phyloP scores from a whole-genome alignment of 2,329 filamentous ascomycete genomes.

The Hyphodiscus sp. region DNA sequence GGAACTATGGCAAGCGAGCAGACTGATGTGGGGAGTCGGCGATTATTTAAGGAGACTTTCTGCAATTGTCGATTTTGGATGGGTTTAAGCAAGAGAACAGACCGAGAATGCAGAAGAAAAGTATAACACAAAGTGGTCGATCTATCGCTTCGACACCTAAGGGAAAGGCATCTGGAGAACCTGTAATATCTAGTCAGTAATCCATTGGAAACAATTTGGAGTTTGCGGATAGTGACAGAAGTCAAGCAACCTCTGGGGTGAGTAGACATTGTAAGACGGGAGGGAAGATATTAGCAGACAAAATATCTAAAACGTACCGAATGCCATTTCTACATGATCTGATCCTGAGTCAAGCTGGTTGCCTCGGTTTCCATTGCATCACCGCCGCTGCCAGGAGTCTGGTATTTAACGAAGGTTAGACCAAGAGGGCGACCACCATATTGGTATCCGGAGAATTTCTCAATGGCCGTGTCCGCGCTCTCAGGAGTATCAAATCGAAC shows the following conservation, averaged over 20 bases:
- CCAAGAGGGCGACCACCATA: constrained; percentile 93
- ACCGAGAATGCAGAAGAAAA: neutral
- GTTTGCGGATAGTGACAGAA: too few relatives aligned
- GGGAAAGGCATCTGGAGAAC: neutral
- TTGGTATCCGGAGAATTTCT: constrained; percentile 96
- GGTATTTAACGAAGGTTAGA: constrained; percentile 89
- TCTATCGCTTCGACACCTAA: neutral
- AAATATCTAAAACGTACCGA: neutral
- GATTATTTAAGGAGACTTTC: neutral
- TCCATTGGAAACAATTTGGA: too few relatives aligned
- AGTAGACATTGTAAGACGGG: neutral
- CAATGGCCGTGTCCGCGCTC: constrained; percentile 87
- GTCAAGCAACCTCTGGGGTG: neutral
- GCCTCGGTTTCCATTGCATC: constrained; percentile 77
- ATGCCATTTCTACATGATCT: constrained; percentile 72
- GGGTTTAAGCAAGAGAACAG: neutral
- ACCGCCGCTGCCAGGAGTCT: constrained; percentile 51
- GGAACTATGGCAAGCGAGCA: too few relatives aligned
- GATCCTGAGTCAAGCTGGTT: constrained; percentile 83
- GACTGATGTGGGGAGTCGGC: too few relatives aligned
- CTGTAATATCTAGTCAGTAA: neutral
- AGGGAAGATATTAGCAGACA: neutral
- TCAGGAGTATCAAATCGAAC: constrained; percentile 81
- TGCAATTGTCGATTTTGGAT: neutral
- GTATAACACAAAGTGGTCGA: neutral